Evolutionary conservation across 352 stramenopile species (phyloP).

Genomic region (Elongisporangium anandrum): DNA sequence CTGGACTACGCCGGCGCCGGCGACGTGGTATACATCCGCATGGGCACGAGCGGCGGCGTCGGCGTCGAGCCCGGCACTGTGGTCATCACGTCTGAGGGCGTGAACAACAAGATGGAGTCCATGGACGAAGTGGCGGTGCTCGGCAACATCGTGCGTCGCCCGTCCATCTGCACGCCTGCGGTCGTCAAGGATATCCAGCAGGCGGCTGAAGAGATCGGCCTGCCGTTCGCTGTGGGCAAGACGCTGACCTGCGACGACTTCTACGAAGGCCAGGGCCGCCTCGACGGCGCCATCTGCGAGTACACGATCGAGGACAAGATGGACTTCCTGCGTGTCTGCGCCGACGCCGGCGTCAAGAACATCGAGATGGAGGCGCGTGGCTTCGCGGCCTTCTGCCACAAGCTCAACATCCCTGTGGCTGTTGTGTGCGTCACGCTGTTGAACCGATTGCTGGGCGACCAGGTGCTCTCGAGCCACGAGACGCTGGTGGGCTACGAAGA

Average conservation of each 20-base stretch:
- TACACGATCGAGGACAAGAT: constrained; percentile 79
- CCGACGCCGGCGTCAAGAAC: constrained; percentile 63
- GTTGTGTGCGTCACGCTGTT: constrained; percentile 76
- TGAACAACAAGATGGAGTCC: constrained; percentile 77
- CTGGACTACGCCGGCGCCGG: constrained; percentile 66
- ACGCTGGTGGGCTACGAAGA: constrained; percentile 62
- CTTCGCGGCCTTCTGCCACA: constrained; percentile 75
- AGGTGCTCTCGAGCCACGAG: constrained; percentile 55
- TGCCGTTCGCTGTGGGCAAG: constrained; percentile 71
- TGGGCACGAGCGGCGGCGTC: constrained; percentile 77
- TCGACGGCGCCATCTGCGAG: constrained; percentile 79
- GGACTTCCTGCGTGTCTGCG: constrained; percentile 50
- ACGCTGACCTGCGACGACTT: constrained; percentile 85
- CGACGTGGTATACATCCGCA: constrained; percentile 68
- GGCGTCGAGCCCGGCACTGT: constrained; percentile 72
- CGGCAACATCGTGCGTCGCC: constrained; percentile 42
- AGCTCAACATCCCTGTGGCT: constrained; percentile 67
- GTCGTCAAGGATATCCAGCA: constrained; percentile 52
- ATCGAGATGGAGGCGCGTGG: constrained; percentile 82
- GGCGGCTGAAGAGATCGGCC: constrained; percentile 34
- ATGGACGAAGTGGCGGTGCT: constrained; percentile 64
- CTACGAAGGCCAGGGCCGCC: constrained; percentile 79
- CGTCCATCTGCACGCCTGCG: constrained; percentile 46
- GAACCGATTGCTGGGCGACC: constrained; percentile 72
- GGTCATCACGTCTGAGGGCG: constrained; percentile 74